Base-by-base conservation (phyloP, 495 filamentous ascomycete genomes). In the Aspergillus olivimuriae region DNA sequence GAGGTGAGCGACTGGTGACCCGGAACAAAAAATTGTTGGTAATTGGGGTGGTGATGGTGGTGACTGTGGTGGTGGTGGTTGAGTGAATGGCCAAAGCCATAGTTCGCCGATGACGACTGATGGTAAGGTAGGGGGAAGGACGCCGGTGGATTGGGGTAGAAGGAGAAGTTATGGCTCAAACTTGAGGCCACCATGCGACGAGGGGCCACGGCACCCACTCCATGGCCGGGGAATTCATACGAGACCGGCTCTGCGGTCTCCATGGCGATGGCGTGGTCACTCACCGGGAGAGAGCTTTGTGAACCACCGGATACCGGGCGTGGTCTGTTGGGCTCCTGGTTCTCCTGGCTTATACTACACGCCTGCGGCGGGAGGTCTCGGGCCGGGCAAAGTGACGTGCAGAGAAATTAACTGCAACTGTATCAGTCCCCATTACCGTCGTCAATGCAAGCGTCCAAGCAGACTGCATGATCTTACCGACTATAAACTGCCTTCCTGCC, bases 241-340 rank as follows among this genome's bases (percentile, higher is more conserved):
- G 67, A 62, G 19, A 68, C 66, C 1, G 69, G 64, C 44, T 70
- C 67, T 32, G 62, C 56, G 15, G 69, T 63, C 43, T 73, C 69
- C 69, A 73, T 73, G 20, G 30, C 44, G 47, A 20, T 18, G 9
- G 26, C 4, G 15, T 16, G 24, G 24, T 28, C 6, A 11, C 24
- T 28, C 24, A 28, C 11, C 24, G 11, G 24, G 24, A 28, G 5
- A 11, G 11, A 28, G 6, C 11, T 11, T 28, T 28, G 5, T 5
- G 24, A 28, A 28, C 24, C 5, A 28, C 5, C 6, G 24, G 5
- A 28, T 28, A 5, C 11, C 24, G n/a, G n/a, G n/a, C n/a, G n/a
- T 28, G 6, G 6, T 28, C 24, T 28, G 24, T 28, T n/a, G n/a
- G n/a, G n/a, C n/a, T n/a, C n/a, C n/a, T n/a, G n/a, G n/a, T n/a